A percentile compares a stretch with the other conserved stretches of the same genome.
phyloP scores from a whole-genome alignment of 345 rosid genomes.

The Physaria fendleri region DNA sequence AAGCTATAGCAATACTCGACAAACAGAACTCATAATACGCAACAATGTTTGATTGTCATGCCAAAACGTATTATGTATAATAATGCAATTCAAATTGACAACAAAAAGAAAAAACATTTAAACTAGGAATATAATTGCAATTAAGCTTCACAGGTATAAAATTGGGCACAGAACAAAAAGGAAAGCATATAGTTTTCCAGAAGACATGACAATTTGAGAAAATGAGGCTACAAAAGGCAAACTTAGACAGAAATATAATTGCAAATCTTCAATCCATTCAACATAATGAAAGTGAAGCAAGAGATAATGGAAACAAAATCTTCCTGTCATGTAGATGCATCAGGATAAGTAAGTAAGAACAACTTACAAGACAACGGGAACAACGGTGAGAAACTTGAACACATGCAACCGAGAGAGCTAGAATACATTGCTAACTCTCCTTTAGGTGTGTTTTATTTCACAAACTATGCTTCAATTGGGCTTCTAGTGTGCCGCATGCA shows the following conservation, averaged over 20 bases:
- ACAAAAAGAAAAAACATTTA: not conserved
- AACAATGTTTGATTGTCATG: not conserved
- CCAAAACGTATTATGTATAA: not conserved
- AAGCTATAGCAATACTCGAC: not conserved
- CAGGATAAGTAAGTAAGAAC: not conserved
- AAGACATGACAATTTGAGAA: too few species aligned
- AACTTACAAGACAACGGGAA: constrained; percentile 82
- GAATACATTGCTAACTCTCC: too few species aligned
- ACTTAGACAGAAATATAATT: not conserved
- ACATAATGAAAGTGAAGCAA: not conserved
- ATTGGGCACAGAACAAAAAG: not conserved
- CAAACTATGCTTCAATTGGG: too few species aligned
- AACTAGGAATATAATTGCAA: not conserved
- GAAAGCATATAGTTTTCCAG: too few species aligned
- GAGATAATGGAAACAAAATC: not conserved
- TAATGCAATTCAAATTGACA: not conserved
- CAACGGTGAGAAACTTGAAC: constrained; percentile 69
- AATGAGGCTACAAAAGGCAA: too few species aligned
- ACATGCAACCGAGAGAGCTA: too few species aligned
- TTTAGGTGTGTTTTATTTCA: too few species aligned
- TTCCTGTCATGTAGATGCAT: not conserved
- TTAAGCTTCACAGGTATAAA: not conserved
- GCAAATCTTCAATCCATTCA: not conserved
- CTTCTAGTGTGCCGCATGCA: too few species aligned
- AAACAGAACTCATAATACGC: not conserved